Evolutionary conservation across 225 moss, liverwort and hornwort species (phyloP).

Genomic region (Straminergon stramineum): DNA sequence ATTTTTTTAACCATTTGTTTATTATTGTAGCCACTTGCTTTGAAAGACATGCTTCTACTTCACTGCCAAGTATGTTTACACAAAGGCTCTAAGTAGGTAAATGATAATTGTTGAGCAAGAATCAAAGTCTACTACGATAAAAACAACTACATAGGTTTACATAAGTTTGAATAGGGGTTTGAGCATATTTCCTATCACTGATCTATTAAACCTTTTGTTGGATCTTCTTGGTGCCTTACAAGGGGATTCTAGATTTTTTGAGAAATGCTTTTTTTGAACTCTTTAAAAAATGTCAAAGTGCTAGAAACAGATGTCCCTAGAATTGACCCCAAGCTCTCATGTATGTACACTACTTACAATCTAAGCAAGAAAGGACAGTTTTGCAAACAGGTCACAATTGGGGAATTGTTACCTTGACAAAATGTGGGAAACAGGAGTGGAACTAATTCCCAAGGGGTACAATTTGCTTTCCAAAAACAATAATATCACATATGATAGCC

Average conservation of each 20-base stretch:
- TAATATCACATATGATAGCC: neutral
- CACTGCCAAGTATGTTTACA: neutral
- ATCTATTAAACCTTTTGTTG: neutral
- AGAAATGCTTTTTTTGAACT: neutral
- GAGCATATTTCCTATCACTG: neutral
- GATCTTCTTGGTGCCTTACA: neutral
- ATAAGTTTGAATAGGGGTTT: neutral
- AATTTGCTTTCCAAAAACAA: neutral
- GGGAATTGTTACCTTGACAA: neutral
- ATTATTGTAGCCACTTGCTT: neutral
- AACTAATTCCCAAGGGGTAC: neutral
- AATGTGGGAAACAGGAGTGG: neutral
- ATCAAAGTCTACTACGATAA: too few species aligned
- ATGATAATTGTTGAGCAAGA: neutral
- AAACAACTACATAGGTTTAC: too few species aligned
- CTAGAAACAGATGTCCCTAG: too few species aligned
- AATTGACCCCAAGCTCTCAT: neutral
- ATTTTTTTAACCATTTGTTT: neutral
- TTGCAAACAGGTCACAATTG: neutral
- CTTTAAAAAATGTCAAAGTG: neutral
- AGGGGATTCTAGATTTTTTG: neutral
- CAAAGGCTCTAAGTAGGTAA: neutral
- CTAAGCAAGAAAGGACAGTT: too few species aligned
- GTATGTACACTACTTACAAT: neutral
- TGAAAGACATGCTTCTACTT: too few species aligned